Evolutionary conservation across 805 yeast species (phyloP).

Genomic region (Scheffersomyces coipomensis): DNA sequence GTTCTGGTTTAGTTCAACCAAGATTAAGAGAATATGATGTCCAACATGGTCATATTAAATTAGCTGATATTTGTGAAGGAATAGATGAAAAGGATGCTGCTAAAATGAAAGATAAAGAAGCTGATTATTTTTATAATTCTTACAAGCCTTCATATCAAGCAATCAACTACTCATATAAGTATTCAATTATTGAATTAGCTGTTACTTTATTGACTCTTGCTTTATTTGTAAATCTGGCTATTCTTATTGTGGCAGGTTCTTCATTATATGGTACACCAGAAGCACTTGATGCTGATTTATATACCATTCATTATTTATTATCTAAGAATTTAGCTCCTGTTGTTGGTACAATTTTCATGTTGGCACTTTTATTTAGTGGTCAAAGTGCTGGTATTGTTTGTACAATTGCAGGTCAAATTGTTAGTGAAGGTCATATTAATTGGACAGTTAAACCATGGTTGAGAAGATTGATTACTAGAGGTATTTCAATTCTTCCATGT

Average conservation of each 20-base stretch:
- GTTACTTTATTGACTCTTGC: conserved; percentile 78
- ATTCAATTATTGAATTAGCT: conserved; percentile 69
- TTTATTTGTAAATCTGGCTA: conserved; percentile 81
- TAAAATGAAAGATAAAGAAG: conserved; percentile 15
- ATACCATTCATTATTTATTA: conserved; percentile 69
- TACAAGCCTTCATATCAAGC: conserved; percentile 77
- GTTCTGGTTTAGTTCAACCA: conserved; percentile 50
- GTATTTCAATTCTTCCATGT: conserved; percentile 80
- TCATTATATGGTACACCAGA: conserved; percentile 69
- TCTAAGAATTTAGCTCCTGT: conserved; percentile 61
- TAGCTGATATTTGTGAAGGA: conserved; percentile 13
- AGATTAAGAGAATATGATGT: conserved; percentile 46
- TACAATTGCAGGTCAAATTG: conserved; percentile 91
- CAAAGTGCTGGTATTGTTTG: conserved; percentile 92
- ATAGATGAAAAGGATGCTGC: conserved; percentile 7
- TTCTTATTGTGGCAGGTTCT: conserved; percentile 78
- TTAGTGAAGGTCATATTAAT: conserved; percentile 83
- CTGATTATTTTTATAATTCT: conserved; percentile 29
- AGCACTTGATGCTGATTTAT: conserved; percentile 79
- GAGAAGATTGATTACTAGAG: conserved; percentile 73
- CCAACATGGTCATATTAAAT: conserved; percentile 28
- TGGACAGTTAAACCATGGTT: conserved; percentile 83
- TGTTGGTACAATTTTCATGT: conserved; percentile 82
- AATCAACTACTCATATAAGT: conserved; percentile 67
- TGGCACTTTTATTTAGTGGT: conserved; percentile 82